Conservation (phyloP, 2,329 filamentous ascomycete species). For the Neofusicoccum cordaticola region DNA sequence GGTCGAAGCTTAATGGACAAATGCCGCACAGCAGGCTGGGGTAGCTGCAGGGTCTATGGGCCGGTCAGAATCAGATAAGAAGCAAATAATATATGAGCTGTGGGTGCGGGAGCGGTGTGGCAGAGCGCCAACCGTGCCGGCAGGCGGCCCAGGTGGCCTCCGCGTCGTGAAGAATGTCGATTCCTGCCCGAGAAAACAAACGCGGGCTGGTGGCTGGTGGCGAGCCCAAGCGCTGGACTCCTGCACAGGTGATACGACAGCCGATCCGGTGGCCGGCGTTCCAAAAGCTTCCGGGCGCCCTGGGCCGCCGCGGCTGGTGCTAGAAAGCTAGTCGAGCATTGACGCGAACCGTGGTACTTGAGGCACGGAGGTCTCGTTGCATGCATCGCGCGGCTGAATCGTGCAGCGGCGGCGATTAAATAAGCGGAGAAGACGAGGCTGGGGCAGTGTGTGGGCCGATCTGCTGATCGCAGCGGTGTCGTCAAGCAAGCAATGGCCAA, state of each 20-base stretch:
- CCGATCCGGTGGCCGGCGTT: background rate
- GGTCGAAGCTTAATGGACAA: conserved; percentile 4
- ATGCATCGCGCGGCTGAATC: background rate
- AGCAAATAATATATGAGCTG: background rate
- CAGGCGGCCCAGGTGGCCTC: background rate
- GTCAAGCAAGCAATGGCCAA: background rate
- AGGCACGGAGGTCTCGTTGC: background rate
- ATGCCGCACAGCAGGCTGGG: background rate
- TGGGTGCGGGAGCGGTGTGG: background rate
- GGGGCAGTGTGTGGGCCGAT: background rate
- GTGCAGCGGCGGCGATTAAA: background rate
- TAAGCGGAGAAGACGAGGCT: too few relatives aligned
- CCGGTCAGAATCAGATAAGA: background rate
- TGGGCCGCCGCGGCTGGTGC: background rate
- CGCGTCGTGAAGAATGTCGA: conserved; percentile 1
- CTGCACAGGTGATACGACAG: background rate
- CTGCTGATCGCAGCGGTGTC: background rate
- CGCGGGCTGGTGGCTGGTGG: background rate
- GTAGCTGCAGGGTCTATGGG: background rate
- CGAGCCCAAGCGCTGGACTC: background rate
- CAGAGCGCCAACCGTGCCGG: background rate
- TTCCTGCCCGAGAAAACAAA: conserved; percentile 5
- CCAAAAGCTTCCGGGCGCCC: background rate
- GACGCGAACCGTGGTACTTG: background rate
- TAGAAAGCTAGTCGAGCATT: background rate